Evolutionary conservation across 2,329 filamentous ascomycete species (phyloP).

Genomic region (Xylaria digitata): DNA sequence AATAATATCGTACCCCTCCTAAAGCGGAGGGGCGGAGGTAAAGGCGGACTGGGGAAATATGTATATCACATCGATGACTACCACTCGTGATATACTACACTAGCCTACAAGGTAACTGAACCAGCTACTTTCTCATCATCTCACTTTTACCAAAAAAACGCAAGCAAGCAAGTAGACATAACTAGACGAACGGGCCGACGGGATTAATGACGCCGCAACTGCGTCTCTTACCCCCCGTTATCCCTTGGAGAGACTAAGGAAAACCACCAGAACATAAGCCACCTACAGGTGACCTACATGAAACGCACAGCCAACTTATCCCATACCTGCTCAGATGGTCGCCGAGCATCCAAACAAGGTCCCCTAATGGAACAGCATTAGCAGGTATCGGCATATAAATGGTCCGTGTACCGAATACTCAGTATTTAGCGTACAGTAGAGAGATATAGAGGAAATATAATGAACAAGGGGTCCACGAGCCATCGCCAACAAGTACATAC

Average conservation of each 20-base stretch:
- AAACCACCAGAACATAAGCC: constrained; percentile 22
- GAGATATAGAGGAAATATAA: background rate
- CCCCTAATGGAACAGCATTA: constrained; percentile 14
- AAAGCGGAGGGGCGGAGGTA: background rate
- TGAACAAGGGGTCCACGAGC: constrained; percentile 7
- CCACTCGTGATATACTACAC: constrained; percentile 2
- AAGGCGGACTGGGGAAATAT: background rate
- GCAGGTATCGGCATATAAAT: constrained; percentile 30
- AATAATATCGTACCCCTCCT: background rate
- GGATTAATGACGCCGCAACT: constrained; percentile 12
- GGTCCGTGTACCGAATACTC: constrained; percentile 12
- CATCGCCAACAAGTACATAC: background rate
- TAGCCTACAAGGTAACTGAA: background rate
- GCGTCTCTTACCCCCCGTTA: background rate
- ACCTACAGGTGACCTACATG: constrained; percentile 35
- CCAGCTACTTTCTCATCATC: background rate
- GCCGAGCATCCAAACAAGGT: constrained; percentile 32
- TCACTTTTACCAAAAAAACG: background rate
- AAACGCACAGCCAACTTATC: constrained; percentile 28
- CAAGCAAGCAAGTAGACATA: background rate
- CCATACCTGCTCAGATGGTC: constrained; percentile 26
- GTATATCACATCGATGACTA: background rate
- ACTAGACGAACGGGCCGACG: background rate
- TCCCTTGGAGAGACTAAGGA: background rate
- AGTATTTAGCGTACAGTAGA: background rate